These are phyloP conservation scores for Phascolomyces articulosus DNA, from an alignment of 371 early-diverging fungal species.

Conservation along the genomic window DNA sequence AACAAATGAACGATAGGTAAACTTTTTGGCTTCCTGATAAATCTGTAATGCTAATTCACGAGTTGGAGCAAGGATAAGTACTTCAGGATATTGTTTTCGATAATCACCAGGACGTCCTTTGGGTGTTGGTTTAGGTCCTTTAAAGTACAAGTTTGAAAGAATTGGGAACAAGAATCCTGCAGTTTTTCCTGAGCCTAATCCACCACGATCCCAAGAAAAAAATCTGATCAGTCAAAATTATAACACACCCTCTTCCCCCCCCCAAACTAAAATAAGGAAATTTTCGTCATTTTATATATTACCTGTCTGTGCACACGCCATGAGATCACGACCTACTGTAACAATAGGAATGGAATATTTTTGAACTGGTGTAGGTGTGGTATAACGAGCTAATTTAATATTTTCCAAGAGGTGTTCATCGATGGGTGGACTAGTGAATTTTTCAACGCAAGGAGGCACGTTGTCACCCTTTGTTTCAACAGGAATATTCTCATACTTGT, in stretches of 20 bases:
- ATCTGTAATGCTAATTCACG: conserved; percentile 49
- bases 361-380: conserved; percentile 75
- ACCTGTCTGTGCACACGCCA: conserved; percentile 90
- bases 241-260: not conserved
- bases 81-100: conserved; percentile 52
- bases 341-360: conserved; percentile 72
- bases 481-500: conserved; percentile 96
- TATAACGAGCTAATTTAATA: conserved; percentile 58
- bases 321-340: conserved; percentile 60
- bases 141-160: conserved; percentile 50
- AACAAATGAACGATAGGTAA: conserved; percentile 91
- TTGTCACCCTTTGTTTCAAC: conserved; percentile 90
- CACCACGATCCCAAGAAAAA: too few species aligned
- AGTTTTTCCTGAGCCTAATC: conserved; percentile 76
- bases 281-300: not conserved
- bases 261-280: too few species aligned
- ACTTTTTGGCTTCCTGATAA: conserved; percentile 69
- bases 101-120: conserved; percentile 33
- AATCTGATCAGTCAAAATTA: too few species aligned
- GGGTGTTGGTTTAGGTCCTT: conserved; percentile 66
- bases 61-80: conserved; percentile 49
- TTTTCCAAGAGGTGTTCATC: conserved; percentile 81
- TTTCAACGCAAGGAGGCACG: conserved; percentile 70
- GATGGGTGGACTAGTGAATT: conserved; percentile 68
- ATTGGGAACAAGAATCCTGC: conserved; percentile 72